Evolutionary conservation across 257 asterid genomes (phyloP), one percentile per base, ranked within the genome.

Genomic region (Leonotis leonurus): DNA sequence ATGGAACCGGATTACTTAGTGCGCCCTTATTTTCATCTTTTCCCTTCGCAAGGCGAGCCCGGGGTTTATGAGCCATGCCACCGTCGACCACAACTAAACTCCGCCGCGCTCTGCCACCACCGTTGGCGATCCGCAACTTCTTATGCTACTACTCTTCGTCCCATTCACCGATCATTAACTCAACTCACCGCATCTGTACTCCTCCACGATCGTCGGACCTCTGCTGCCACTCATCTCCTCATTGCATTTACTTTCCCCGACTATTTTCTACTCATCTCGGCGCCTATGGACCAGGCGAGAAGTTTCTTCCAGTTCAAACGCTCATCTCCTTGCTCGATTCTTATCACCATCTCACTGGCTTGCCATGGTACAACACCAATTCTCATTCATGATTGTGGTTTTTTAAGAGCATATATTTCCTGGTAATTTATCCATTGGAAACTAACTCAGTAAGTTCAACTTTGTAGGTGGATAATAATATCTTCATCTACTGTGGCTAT

Each of bases 401-500:
- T n/a, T n/a, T n/a, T n/a, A n/a, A n/a, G n/a, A n/a, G n/a, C n/a
- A n/a, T n/a, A n/a, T n/a, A n/a, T n/a, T n/a, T 41, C 29, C 35
- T 44, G 29, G 14, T n/a, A 39, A 7, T 50, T 27, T 49, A n/a
- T 9, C 6, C 43, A 27, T 14, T 46, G 22, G 35, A 59, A 45
- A 21, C 58, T 39, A 13, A 65, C 36, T 40, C 21, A 60, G 45
- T 30, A 35, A 55, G 33, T 24, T 64, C 39, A 53, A 45, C 57
- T 41, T 32, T 75, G 81, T 71, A 89, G 99, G 97, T 93, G 99
- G 99, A 18, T 85, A 37, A 67, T 83, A 55, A 89, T 93, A 22
- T 83, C 84, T 17, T 85, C 96, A 3, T 87, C 95, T 41, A 79
- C 96, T 0, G 63, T 93, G 73, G 85, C 81, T 5, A 63, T 85